These are phyloP conservation scores for Thelonectria rubi DNA, from an alignment of 2,329 filamentous ascomycete genomes.

Conservation along the genomic window DNA sequence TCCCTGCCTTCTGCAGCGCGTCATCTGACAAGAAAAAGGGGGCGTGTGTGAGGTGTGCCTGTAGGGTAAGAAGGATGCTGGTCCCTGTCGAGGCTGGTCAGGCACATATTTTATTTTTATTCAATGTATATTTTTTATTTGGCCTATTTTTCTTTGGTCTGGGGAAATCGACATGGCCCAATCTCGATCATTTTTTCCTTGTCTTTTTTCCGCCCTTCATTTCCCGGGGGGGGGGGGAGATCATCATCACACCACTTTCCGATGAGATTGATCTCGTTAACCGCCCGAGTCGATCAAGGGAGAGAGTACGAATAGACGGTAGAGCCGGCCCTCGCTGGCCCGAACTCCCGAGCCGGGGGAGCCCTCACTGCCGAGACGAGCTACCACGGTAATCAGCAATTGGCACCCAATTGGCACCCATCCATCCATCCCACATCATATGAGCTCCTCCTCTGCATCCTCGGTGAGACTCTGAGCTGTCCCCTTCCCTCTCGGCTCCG, in stretches of 20 bases:
- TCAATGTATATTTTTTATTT: neutral
- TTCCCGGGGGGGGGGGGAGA: too few relatives aligned
- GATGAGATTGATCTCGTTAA: neutral
- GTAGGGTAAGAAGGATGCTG: neutral
- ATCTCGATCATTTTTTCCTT: neutral
- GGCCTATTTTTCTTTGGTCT: conserved; percentile 2
- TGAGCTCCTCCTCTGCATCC: conserved; percentile 3
- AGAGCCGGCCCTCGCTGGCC: conserved; percentile 15
- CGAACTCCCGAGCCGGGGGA: conserved; percentile 16
- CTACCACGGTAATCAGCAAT: too few relatives aligned
- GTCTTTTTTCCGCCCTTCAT: neutral
- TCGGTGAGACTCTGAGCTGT: conserved; percentile 4
- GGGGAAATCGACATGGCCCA: conserved; percentile 26
- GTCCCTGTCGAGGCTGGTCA: conserved; percentile 27
- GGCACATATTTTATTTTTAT: conserved; percentile 16
- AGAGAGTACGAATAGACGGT: neutral
- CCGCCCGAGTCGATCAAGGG: conserved; percentile 11
- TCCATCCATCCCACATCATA: neutral
- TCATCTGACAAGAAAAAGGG: conserved; percentile 24
- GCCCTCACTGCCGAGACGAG: too few relatives aligned
- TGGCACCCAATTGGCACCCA: too few relatives aligned
- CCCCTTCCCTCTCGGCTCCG: conserved; percentile 11
- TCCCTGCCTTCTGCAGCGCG: conserved; percentile 18
- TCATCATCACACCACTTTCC: conserved; percentile 6
- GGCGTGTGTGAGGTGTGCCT: neutral